Evolutionary conservation across 2,329 filamentous ascomycete species (phyloP), one percentile per base, ranked within the genome.

Genomic region (Sporothrix variecibatus): DNA sequence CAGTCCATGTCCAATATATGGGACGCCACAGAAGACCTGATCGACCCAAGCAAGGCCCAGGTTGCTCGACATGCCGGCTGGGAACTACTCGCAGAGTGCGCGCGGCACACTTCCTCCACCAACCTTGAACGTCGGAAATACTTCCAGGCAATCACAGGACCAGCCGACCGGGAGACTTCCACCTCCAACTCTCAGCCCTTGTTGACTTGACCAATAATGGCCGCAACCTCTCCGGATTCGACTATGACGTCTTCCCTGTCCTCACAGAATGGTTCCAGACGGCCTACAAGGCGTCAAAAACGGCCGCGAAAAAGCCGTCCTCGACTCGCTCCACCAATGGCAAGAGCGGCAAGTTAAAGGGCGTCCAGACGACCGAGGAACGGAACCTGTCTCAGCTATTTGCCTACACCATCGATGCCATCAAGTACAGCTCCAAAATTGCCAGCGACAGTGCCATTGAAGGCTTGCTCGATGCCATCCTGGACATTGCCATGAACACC

Each of bases 391-490:
- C 87, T 2, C 86, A 88, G 67, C 82, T 94, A 2, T 94, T 94
- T 78, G 82, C 84, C 15, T 92, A 91, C 77, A 85, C 92, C 72
- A 86, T 87, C 74, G 89, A 93, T 76, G 86, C 93, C 72, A 89
- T 93, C 83, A 94, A 93, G 79, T 94, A 93, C 84, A 93, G 91
- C 80, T 92, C 90, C 80, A 92, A 91, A 77, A 86, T 90, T 43
- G 89, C 92, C 31, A 87, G 87, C 76, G 90, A 93, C 76, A 82
- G 86, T 43, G 88, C 91, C 64, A 85, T 92, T 26, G 86, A 86
- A 71, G 84, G 85, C 3, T 82, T 94, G 72, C 88, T 95, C 73
- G 86, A 89, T 73, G 86, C 86, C 15, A 82, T 93, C 9, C 84
- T 94, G 64, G 82, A 85, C 72, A 92, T 94, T 64, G 94, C 92